These are phyloP conservation scores for Coemansia asiatica DNA, from an alignment of 192 early-diverging fungal genomes.

Conservation along the genomic window DNA sequence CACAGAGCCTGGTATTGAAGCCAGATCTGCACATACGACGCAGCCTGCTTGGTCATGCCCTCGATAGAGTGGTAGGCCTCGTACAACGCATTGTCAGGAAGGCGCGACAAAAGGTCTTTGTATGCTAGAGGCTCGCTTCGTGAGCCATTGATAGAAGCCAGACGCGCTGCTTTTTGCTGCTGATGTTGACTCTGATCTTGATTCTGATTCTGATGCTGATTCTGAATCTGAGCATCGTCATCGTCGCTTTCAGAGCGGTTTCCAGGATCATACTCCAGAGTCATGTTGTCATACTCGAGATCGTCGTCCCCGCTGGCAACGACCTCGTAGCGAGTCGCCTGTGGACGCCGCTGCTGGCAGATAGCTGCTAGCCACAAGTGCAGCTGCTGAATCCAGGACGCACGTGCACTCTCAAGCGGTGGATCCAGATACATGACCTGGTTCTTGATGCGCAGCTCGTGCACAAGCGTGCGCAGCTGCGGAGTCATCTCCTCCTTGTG, in stretches of 20 bases:
- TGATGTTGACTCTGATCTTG: neutral
- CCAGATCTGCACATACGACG: constrained; percentile 90
- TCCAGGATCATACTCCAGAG: constrained; percentile 58
- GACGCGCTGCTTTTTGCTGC: neutral
- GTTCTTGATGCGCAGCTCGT: constrained; percentile 88
- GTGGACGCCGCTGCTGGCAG: constrained; percentile 80
- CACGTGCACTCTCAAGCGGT: constrained; percentile 91
- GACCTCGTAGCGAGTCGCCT: constrained; percentile 89
- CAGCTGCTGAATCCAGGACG: constrained; percentile 83
- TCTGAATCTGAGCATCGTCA: too few relatives aligned
- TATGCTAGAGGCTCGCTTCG: constrained; percentile 13
- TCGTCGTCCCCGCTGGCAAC: constrained; percentile 63
- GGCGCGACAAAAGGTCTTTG: constrained; percentile 63
- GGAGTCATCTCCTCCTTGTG: constrained; percentile 61
- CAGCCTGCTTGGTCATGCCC: constrained; percentile 70
- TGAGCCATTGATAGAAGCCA: neutral
- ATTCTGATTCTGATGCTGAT: too few relatives aligned
- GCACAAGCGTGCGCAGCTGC: constrained; percentile 68
- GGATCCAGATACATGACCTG: constrained; percentile 97
- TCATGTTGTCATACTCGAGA: constrained; percentile 59
- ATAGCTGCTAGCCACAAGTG: constrained; percentile 91
- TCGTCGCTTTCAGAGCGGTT: constrained; percentile 11
- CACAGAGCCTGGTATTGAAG: constrained; percentile 97
- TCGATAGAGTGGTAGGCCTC: constrained; percentile 86
- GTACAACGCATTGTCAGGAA: constrained; percentile 67